A percentile compares a stretch with the other conserved stretches of the same genome.
These are phyloP conservation scores for Cercospora sesami DNA, from an alignment of 2,329 filamentous ascomycete genomes.

Conservation along the genomic window DNA sequence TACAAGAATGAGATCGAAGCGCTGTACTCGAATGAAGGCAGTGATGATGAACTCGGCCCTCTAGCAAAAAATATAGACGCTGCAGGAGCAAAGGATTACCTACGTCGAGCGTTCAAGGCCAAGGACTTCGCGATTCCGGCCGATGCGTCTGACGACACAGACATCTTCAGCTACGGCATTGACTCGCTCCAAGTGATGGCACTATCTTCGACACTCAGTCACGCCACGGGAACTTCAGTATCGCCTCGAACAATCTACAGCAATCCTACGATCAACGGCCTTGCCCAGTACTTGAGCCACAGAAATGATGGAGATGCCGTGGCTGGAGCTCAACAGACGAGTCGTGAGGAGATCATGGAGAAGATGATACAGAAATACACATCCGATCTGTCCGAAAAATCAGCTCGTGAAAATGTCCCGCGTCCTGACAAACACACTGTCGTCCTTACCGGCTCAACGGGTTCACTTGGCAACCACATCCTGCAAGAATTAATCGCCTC, in stretches of 20 bases:
- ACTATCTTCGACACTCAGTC: constrained; percentile 32
- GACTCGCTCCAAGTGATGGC: constrained; percentile 40
- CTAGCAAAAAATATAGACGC: constrained; percentile 22
- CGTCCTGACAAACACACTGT: constrained; percentile 30
- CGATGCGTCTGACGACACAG: constrained; percentile 31
- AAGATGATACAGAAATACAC: constrained; percentile 38
- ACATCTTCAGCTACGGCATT: constrained; percentile 39
- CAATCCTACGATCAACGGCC: constrained; percentile 35
- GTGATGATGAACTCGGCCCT: constrained; percentile 19
- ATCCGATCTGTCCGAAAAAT: constrained; percentile 20
- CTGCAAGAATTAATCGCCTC: constrained; percentile 36
- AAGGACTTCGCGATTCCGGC: constrained; percentile 22
- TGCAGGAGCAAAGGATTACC: constrained; percentile 23
- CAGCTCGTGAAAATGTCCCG: not conserved
- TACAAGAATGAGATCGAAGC: constrained; percentile 52
- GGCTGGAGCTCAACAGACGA: constrained; percentile 4
- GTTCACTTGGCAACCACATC: constrained; percentile 40
- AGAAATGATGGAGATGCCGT: constrained; percentile 8
- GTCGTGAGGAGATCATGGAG: constrained; percentile 31
- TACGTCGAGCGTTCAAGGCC: constrained; percentile 20
- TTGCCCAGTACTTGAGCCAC: constrained; percentile 27
- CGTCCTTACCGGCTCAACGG: constrained; percentile 41
- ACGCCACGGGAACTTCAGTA: constrained; percentile 27
- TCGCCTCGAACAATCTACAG: constrained; percentile 38
- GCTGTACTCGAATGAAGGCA: constrained; percentile 43